A percentile compares a stretch with the other conserved stretches of the same genome.
Conservation (phyloP, 75 land plant genomes). For the Selaginella moellendorffii region DNA sequence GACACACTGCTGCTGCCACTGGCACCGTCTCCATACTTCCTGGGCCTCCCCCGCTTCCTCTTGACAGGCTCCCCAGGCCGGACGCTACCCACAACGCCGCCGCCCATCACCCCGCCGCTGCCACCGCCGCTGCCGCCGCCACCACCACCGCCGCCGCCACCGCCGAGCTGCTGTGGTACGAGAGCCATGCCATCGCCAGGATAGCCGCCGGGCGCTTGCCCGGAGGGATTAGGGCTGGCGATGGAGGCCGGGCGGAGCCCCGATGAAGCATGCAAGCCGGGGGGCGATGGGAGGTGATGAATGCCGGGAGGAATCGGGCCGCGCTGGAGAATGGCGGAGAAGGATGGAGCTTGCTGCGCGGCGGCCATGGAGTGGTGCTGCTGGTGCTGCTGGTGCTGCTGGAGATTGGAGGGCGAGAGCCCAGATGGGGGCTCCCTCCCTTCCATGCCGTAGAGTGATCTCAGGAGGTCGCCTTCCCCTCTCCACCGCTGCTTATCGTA, state of each 20-base stretch:
- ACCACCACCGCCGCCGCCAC: no score
- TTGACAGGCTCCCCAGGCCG: slow-evolving; percentile 16
- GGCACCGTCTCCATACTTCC: slow-evolving; percentile 18
- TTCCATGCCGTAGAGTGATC: slow-evolving; percentile 1
- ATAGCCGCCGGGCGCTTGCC: background rate
- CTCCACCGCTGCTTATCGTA: background rate
- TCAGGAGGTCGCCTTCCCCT: background rate
- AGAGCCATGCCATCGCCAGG: background rate
- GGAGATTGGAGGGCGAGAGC: background rate
- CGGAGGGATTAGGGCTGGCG: background rate
- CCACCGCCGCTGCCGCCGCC: no score
- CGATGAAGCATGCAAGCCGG: background rate
- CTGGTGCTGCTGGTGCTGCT: no score
- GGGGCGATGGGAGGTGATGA: background rate
- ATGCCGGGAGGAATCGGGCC: no score
- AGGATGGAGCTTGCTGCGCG: background rate
- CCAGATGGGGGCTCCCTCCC: background rate
- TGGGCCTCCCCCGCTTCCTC: slow-evolving; percentile 28
- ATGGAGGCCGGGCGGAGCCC: background rate
- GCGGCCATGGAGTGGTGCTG: background rate
- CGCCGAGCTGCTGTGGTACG: background rate
- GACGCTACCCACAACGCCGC: slow-evolving; percentile 9
- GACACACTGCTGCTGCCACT: background rate
- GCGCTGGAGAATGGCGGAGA: slow-evolving; percentile 1
- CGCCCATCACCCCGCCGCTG: no score